Evolutionary conservation across 768 basidiomycete genomes (phyloP).

Genomic region (Tulasnella sp.): DNA sequence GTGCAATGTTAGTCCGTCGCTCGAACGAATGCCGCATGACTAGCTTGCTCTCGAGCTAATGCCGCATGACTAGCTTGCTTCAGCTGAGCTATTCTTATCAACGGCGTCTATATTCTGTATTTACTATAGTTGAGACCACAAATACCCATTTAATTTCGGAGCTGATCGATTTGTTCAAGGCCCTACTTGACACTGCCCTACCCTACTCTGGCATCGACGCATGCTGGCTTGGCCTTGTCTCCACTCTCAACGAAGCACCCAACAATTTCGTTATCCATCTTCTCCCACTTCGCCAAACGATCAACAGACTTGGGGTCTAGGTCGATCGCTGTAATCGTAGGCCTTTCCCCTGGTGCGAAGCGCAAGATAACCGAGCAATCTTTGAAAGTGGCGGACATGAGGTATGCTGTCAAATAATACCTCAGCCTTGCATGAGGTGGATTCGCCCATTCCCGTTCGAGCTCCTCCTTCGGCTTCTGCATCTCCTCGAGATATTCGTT

Average conservation of each 20-base stretch:
- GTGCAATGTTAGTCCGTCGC: background rate
- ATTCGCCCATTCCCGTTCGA: conserved; percentile 11
- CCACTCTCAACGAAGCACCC: conserved; percentile 10
- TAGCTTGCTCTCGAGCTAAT: background rate
- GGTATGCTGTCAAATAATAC: conserved; percentile 62
- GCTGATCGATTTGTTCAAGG: background rate
- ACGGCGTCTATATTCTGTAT: background rate
- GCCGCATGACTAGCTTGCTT: background rate
- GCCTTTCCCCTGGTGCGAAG: conserved; percentile 26
- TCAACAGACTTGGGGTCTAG: conserved; percentile 70
- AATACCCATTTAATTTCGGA: background rate
- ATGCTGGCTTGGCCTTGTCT: background rate
- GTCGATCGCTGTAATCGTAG: conserved; percentile 65
- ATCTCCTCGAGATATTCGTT: conserved; percentile 41
- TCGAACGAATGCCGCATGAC: background rate
- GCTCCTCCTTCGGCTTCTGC: conserved; percentile 32
- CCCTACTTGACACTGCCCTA: background rate
- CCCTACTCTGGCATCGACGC: background rate
- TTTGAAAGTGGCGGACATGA: conserved; percentile 91
- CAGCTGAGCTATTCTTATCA: background rate
- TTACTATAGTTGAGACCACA: background rate
- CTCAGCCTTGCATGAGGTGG: conserved; percentile 42
- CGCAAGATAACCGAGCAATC: conserved; percentile 77
- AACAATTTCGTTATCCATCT: conserved; percentile 63
- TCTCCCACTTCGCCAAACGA: conserved; percentile 61